Base-by-base conservation (phyloP, 2,329 filamentous ascomycete genomes). In the Pyricularia pennisetigena region DNA sequence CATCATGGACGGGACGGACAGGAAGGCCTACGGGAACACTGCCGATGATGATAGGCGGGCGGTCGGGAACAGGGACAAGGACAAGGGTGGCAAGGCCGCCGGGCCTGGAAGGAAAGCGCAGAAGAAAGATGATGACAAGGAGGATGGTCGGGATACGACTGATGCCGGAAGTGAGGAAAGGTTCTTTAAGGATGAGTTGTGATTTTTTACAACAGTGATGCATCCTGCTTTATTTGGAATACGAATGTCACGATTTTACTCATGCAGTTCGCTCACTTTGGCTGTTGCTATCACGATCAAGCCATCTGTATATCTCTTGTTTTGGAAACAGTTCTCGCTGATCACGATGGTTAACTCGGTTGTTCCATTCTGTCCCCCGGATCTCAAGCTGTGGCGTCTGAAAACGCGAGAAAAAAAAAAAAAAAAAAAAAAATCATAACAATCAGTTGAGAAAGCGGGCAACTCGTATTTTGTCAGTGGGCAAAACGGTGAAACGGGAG, bases 111-210 rank as follows among this genome's bases (percentile, higher is more conserved):
- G 69, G 71, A 75, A 81, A 64, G 77, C 65, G 5, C 65, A 66
- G 65, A 54, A 61, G 67, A 67, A 68, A n/a, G 68, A 71, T 20
- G 69, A 69, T 5, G 61, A 64, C 20, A 29, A 65, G 23, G 32
- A 59, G 49, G 67, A 32, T 5, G 68, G 30, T 49, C 70, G 64
- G 29, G 66, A 69, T 32, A 69, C 67, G 12, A 73, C 74, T 57
- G 76, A 78, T 67, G 20, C 49, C 4, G 82, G 83, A 2, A 85
- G 82, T 68, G 77, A 86, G 71, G 82, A 86, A 64, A 70, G 69
- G 35, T 72, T 73, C 30, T 73, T 81, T 74, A 81, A 83, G 75
- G 82, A 88, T 72, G 82, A 87, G 69, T 74, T 86, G 72, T 85
- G 78, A 75, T 23, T 12, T 59, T 49, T 16, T 49, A n/a, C 41